Base-by-base conservation (phyloP, 352 stramenopile genomes). In the Phytophthora europaea region DNA sequence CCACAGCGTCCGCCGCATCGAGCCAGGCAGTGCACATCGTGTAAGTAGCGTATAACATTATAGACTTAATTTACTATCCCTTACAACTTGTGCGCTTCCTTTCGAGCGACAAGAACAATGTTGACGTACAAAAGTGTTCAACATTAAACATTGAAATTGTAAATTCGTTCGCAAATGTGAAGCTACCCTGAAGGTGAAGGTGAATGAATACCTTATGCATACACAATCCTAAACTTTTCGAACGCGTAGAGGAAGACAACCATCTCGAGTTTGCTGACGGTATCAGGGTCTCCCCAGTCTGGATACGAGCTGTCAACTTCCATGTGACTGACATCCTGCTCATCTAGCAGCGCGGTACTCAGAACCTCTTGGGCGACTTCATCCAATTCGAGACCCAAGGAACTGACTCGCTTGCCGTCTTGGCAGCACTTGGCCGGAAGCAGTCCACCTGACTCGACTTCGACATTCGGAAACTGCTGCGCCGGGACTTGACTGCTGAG, bases 11-110 rank as follows among this genome's bases (percentile, higher is more conserved):
- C 5, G 67, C 63, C 18, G 54, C 63, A 28, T 79, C 69, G 50
- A 79, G 55, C 23, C 75, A 77, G 20, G 58, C 63, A 60, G 69
- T 23, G 26, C 48, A 77, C 28, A 52, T 79, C 22, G 75, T 76
- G 48, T 73, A 75, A 79, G 71, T 74, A 67, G 53, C 38, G 63
- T 70, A 64, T 51, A 67, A 74, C 23, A 69, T 71, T 70, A 81
- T 76, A 79, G 59, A 77, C n/a, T 65, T 53, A 69, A 69, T 79
- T 79, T 76, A 60, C 52, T 34, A 55, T 13, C 20, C 47, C 43
- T 20, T 38, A 40, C 10, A 15, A 34, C 16, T 55, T 53, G 15
- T 20, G 43, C 43, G 18, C 26, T 18, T 53, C 7, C 26, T 15
- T 13, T 53, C n/a, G n/a, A 26, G 47, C n/a, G 6, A 50, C 22